Evolutionary conservation across 208 protist species (phyloP), one percentile per base, ranked within the genome.

Genomic region (Novymonas esmeraldas): DNA sequence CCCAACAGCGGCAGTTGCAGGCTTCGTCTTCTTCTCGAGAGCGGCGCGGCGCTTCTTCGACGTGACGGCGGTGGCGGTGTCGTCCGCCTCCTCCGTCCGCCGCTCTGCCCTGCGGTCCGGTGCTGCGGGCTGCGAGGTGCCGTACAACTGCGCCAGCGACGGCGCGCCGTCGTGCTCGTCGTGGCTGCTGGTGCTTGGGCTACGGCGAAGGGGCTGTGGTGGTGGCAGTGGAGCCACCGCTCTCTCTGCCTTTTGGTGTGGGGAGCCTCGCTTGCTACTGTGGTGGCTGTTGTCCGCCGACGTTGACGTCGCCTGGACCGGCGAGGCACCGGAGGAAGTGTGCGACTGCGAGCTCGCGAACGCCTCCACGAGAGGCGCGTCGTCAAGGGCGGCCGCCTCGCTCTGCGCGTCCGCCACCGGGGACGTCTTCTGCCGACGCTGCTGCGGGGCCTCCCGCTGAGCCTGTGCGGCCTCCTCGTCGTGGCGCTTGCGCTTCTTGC

Each of bases 401-500:
- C n/a, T 1, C 1, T n/a, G 31, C n/a, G 41, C 13, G 6, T 22
- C 45, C 11, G 16, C 16, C 22, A 24, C 33, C 7, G 61, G 55
- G 31, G 70, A 64, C 7, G 42, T 13, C 5, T 44, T 49, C 33
- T 63, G 51, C 6, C 26, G 34, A 16, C 18, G 58, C 14, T 39
- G 66, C 28, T n/a, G 49, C 3, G 38, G 33, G n/a, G n/a, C n/a
- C 16, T 58, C 16, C 29, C 29, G 52, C 33, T 14, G 33, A 2
- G 20, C 44, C 26, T 18, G 46, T 18, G 28, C 48, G 20, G 44
- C 52, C 22, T 64, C 33, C 14, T 31, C 34, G 28, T 73, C 56
- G 39, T 72, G 63, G 34, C 68, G 67, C 46, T 51, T 62, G 14
- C 63, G 62, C 70, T 81, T 81, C 39, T 63, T 70, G 39, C 44